These are phyloP conservation scores for Aureobasidium sp. DNA, from an alignment of 2,329 filamentous ascomycete species.

Conservation along the genomic window DNA sequence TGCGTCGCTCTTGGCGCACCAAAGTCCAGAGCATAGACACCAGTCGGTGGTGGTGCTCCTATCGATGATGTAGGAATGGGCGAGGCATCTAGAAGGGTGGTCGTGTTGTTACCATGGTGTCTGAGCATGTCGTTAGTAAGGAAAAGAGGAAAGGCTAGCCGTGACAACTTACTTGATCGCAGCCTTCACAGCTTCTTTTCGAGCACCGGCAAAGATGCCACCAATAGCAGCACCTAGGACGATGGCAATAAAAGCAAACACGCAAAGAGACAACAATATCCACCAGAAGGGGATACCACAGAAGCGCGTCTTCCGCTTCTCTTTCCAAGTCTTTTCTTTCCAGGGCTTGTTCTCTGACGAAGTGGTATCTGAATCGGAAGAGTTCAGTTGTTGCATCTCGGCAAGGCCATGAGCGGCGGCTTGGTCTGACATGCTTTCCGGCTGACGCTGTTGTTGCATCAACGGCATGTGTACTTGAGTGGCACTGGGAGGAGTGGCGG, in stretches of 20 bases:
- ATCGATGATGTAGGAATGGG: slow-evolving; percentile 45
- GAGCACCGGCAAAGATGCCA: slow-evolving; percentile 23
- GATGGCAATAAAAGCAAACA: slow-evolving; percentile 24
- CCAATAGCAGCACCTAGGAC: slow-evolving; percentile 28
- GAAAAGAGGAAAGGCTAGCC: not conserved
- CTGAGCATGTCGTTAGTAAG: not conserved
- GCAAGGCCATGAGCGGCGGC: not conserved
- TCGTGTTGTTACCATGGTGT: not conserved
- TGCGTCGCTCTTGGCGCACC: slow-evolving; percentile 42
- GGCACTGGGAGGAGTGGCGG: slow-evolving; percentile 15
- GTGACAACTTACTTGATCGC: not conserved
- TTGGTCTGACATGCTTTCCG: slow-evolving; percentile 25
- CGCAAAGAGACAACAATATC: slow-evolving; percentile 23
- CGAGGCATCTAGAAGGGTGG: slow-evolving; percentile 34
- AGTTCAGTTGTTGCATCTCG: slow-evolving; percentile 13
- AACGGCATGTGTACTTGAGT: slow-evolving; percentile 23
- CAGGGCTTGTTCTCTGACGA: slow-evolving; percentile 21
- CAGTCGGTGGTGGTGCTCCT: slow-evolving; percentile 46
- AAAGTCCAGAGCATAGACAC: slow-evolving; percentile 47
- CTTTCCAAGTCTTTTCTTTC: slow-evolving; percentile 31
- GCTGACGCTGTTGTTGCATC: slow-evolving; percentile 25
- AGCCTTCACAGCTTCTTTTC: slow-evolving; percentile 12
- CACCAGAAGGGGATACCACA: slow-evolving; percentile 29
- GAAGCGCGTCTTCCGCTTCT: slow-evolving; percentile 28
- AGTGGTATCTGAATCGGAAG: slow-evolving; percentile 12